These are phyloP conservation scores for Chrysosporium keratinophilum DNA, from an alignment of 2,329 filamentous ascomycete species.

Conservation along the genomic window DNA sequence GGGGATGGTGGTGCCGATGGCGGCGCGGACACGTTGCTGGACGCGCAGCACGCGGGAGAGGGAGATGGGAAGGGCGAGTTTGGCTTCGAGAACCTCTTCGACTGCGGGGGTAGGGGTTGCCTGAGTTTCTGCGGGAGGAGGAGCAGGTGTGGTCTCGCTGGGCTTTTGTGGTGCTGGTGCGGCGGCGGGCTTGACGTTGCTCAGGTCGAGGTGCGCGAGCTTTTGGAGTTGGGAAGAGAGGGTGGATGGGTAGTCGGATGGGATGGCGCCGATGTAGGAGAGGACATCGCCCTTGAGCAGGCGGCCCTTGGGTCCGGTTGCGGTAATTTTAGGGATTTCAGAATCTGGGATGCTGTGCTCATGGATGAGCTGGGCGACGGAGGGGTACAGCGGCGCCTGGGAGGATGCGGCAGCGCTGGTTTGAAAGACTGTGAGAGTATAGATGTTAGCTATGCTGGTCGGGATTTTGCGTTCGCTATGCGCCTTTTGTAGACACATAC, in stretches of 20 bases:
- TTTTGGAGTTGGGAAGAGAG: conserved; percentile 63
- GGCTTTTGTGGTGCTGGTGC: conserved; percentile 22
- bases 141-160: conserved; percentile 21
- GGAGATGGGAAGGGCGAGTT: conserved; percentile 64
- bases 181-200: conserved; percentile 79
- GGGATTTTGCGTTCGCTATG: not conserved
- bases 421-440: not conserved
- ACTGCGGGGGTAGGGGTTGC: conserved; percentile 17
- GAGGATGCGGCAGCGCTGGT: not conserved
- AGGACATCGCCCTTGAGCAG: conserved; percentile 93
- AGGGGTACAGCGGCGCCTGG: conserved; percentile 50
- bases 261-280: conserved; percentile 72
- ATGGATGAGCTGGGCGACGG: conserved; percentile 71
- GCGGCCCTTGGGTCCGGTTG: conserved; percentile 77
- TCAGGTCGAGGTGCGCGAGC: conserved; percentile 77
- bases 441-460: not conserved
- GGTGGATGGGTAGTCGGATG: conserved; percentile 58
- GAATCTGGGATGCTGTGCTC: conserved; percentile 65
- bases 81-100: conserved; percentile 28
- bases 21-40: conserved; percentile 68
- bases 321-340: conserved; percentile 69
- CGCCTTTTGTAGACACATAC: not conserved
- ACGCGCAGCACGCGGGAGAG: conserved; percentile 67
- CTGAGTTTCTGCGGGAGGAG: conserved; percentile 11
- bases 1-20: conserved; percentile 69